Base-by-base conservation (phyloP, 805 yeast genomes). In the Blastobotrys chiropterorum region DNA sequence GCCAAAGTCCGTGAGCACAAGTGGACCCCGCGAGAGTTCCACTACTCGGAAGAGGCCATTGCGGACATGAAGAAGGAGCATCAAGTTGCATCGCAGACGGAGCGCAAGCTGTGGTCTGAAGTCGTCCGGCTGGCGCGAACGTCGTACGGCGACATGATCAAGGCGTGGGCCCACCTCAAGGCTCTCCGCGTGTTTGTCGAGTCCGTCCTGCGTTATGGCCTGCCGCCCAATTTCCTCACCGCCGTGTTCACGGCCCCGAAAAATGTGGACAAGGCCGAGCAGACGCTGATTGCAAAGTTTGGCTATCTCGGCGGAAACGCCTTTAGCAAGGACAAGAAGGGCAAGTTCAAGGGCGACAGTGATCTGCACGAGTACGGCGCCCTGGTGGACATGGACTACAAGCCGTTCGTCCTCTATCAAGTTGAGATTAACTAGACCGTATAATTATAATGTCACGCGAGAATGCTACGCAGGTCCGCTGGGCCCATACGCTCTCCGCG, bases 261-360 rank as follows among this genome's bases (percentile, higher is more conserved):
- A 59, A 52, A 51, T 42, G 59, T 77, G 19, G 72, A 71, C 30
- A 80, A 77, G 68, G 82, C 90, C 44, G 90, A 85, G 69, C 71
- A 77, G 53, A 86, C 84, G 58, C 76, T 94, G 56, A 71, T 86
- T 45, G 76, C 75, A 43, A 82, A 87, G 64, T 94, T 85, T 66
- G 95, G 96, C 4, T 92, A 86, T 68, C 75, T 94, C 52, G 96
- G 95, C 38, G 98, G 98, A 30, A 86, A 83, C 62, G 96, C 96
- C 0, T 86, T 87, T 63, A 72, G 77, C 34, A 75, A 75, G 53
- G 90, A 85, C 65, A 79, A 79, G 59, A 75, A 77, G 61, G 90
- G 90, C 47, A 79, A 77, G 58, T 72, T 83, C 46, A 75, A 79
- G 56, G 61, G 61, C n/a, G 81, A 83, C 61, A 61, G 68, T 38